phyloP scores from a whole-genome alignment of 2,329 filamentous ascomycete species.

The Fusarium temperatum region DNA sequence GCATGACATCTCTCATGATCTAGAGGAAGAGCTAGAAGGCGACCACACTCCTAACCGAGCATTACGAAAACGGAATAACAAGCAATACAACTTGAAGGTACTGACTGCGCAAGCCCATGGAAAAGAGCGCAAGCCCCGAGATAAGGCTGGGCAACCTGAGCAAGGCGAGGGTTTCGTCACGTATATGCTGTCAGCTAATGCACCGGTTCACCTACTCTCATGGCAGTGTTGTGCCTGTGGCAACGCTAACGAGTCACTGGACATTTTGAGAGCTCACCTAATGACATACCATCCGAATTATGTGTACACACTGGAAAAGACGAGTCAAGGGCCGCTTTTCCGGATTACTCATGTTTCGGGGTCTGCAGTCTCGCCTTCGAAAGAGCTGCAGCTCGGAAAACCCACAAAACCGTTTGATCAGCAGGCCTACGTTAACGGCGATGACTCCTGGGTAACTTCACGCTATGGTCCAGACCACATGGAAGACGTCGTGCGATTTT shows the following conservation, averaged over 20 bases:
- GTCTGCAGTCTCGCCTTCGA: constrained; percentile 44
- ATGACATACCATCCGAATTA: constrained; percentile 56
- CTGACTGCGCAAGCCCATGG: constrained; percentile 67
- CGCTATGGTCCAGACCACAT: constrained; percentile 50
- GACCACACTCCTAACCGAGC: constrained; percentile 63
- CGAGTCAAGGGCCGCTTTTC: constrained; percentile 52
- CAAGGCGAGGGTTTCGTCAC: constrained; percentile 55
- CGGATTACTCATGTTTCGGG: constrained; percentile 49
- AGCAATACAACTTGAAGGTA: constrained; percentile 68
- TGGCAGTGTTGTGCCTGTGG: constrained; percentile 63
- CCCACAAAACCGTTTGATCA: constrained; percentile 57
- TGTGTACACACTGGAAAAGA: constrained; percentile 51
- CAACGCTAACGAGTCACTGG: constrained; percentile 56
- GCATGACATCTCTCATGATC: constrained; percentile 49
- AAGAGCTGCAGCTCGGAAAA: constrained; percentile 54
- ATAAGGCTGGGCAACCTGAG: constrained; percentile 38
- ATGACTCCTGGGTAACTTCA: constrained; percentile 56
- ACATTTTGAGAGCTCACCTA: constrained; percentile 61
- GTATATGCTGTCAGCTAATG: constrained; percentile 56
- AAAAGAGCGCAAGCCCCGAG: constrained; percentile 56
- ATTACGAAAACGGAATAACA: constrained; percentile 58
- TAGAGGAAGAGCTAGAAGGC: constrained; percentile 56
- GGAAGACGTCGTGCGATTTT: constrained; percentile 41
- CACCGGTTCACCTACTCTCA: constrained; percentile 56
- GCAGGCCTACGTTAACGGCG: constrained; percentile 54